Conservation (phyloP, 306 rosid species). For the Trifolium fragiferum region DNA sequence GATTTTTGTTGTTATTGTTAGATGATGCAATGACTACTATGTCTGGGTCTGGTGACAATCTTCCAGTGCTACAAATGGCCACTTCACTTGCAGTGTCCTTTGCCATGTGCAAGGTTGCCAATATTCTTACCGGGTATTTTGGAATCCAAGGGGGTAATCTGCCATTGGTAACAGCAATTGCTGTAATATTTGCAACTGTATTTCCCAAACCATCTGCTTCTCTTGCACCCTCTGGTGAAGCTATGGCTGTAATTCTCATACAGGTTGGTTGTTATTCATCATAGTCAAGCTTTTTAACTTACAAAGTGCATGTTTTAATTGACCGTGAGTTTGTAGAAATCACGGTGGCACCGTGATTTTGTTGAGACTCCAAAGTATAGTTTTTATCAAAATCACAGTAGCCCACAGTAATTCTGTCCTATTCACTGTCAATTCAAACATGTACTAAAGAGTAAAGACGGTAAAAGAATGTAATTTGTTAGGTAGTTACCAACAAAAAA, state of each 20-base stretch:
- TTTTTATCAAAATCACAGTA: neutral
- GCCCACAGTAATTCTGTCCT: neutral
- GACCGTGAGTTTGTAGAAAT: neutral
- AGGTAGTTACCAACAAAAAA: neutral
- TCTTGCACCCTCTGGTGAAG: slow-evolving; percentile 71
- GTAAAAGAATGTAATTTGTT: neutral
- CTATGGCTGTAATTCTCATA: slow-evolving; percentile 67
- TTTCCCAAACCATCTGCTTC: slow-evolving; percentile 60
- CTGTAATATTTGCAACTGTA: slow-evolving; percentile 63
- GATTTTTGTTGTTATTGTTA: slow-evolving; percentile 26
- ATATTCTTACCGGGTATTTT: slow-evolving; percentile 44
- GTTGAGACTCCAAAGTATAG: neutral
- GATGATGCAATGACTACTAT: slow-evolving; percentile 46
- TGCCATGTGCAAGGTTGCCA: slow-evolving; percentile 60
- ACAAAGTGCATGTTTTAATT: neutral
- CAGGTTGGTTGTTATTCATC: slow-evolving; percentile 54
- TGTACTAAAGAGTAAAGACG: neutral
- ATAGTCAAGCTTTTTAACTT: slow-evolving; percentile 3
- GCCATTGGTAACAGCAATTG: slow-evolving; percentile 68
- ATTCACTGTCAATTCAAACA: neutral
- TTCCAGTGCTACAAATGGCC: slow-evolving; percentile 58
- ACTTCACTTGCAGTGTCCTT: slow-evolving; percentile 66
- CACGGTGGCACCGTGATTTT: neutral
- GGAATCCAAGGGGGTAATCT: slow-evolving; percentile 71
- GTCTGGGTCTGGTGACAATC: slow-evolving; percentile 44